Evolutionary conservation across 2,329 filamentous ascomycete species (phyloP), one percentile per base, ranked within the genome.

Genomic region (Ophiostoma sp.): DNA sequence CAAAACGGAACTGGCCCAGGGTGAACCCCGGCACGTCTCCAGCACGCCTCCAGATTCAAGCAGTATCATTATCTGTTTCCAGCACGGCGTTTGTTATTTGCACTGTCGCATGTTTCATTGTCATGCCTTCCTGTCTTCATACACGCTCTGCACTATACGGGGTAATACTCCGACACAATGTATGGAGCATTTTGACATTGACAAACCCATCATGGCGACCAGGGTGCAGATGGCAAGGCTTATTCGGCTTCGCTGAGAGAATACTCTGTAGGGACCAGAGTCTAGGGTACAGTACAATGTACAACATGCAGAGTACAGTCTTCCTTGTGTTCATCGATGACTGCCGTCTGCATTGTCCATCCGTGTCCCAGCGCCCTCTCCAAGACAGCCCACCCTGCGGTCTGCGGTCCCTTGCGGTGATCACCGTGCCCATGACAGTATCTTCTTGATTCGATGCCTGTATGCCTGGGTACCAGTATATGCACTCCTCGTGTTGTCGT

Each of bases 181-280:
- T 11, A 27, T 57, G 52, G 52, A 57, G 11, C 23, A 5, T n/a
- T 57, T 10, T 11, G 52, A 27, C 52, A n/a, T 57, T 57, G 23
- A 27, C 27, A 33, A 62, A 33, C 15, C 27, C 27, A 33, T 20
- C 27, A 31, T 62, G 27, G 13, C 23, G 52, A 62, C 57, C 23
- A 62, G 57, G 57, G 57, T 23, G 57, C 17, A 62, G 27, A 62
- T 62, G 57, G 57, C 15, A 62, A 62, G 57, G 57, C 57, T 62
- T 62, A 33, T 27, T 62, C 15, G 57, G 23, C n/a, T 62, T 20
- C 17, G 44, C 44, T 48, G 17, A 48, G 17, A n/a, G 39, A 31
- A 31, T 13, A 41, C 39, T 41, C 39, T 41, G 39, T 41, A 41
- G 39, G 15, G 39, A 13, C 39, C 39, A 48, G 17, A 48, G 44